phyloP scores from a whole-genome alignment of 441 rosid species.

The Gossypium aridum region DNA sequence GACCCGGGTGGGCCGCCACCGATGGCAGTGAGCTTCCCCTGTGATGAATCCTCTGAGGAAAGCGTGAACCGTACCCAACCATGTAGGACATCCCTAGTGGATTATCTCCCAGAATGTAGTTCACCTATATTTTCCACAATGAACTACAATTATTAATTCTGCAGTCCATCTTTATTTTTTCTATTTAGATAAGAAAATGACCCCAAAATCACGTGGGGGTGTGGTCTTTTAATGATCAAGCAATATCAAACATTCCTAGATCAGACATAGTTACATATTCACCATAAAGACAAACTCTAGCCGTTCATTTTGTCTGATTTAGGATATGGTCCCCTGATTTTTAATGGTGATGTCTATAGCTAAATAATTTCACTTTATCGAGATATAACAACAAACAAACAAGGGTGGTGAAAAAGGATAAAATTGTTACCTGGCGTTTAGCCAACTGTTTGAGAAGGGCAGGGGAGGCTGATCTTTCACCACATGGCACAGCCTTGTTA shows the following conservation, averaged over 20 bases:
- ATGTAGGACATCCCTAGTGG: conserved; percentile 65
- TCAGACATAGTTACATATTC: neutral
- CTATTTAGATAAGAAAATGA: neutral
- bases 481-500: conserved; percentile 54
- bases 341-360: neutral
- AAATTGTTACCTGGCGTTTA: conserved; percentile 44
- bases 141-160: neutral
- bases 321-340: conserved; percentile 17
- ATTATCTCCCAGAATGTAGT: conserved; percentile 67
- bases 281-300: conserved; percentile 6
- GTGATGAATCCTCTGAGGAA: conserved; percentile 68
- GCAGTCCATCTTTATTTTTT: neutral
- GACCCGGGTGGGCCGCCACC: conserved; percentile 39
- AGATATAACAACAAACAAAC: neutral
- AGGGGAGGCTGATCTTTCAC: conserved; percentile 44
- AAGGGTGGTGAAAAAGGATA: conserved; percentile 3
- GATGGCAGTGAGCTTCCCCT: conserved; percentile 63
- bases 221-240: neutral
- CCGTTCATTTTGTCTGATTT: conserved; percentile 20
- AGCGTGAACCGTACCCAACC: conserved; percentile 58
- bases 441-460: conserved; percentile 51
- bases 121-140: conserved; percentile 35
- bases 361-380: neutral
- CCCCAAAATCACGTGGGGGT: neutral
- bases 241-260: conserved; percentile 1